Base-by-base conservation (phyloP, 2,329 filamentous ascomycete species). In the Fusarium virguliforme region DNA sequence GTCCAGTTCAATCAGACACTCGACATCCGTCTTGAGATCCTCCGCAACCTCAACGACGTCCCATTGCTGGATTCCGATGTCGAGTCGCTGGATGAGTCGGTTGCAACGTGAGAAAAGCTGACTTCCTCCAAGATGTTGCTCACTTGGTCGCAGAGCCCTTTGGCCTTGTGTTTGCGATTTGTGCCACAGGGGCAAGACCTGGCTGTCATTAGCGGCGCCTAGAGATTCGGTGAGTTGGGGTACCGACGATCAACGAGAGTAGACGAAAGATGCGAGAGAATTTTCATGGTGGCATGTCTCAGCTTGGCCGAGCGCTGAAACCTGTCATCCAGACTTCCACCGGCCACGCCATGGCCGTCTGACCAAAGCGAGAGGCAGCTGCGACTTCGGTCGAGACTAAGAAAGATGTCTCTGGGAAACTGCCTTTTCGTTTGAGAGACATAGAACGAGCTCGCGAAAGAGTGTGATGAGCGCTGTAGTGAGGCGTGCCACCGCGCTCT, bases 1-100 rank as follows among this genome's bases (percentile, higher is more conserved):
- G 3, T 60, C 56, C 0, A 64, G 56, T 13, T 64, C 56, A n/a
- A 60, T 60, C 6, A 64, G 38, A 56, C 62, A 64, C 30, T 34
- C 26, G 8, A 46, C 38, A 18, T 64, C 62, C 4, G 37, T 60
- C 28, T 48, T 46, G 4, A 64, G 32, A 24, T 64, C 62, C 8
- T 64, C 24, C 2, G 38, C 38, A 2, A 64, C 28, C 13, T 64
- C 62, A 8, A n/a, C 13, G 3, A 24, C 4, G 4, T 10, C 8
- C 34, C 56, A 3, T 28, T 13, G 7, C 40, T 55, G 8, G 15
- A 62, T 24, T 40, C 41, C 7, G 51, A 48, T 6, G 18, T 13
- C 5, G 30, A 22, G 18, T 53, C 48, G n/a, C 30, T 53, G 1
- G 30, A 53, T 2, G 30, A 53, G 9, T 53, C 48, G 6, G 34